These are phyloP conservation scores for Apostasia ramifera DNA, from an alignment of 106 monocot genomes.

Conservation along the genomic window DNA sequence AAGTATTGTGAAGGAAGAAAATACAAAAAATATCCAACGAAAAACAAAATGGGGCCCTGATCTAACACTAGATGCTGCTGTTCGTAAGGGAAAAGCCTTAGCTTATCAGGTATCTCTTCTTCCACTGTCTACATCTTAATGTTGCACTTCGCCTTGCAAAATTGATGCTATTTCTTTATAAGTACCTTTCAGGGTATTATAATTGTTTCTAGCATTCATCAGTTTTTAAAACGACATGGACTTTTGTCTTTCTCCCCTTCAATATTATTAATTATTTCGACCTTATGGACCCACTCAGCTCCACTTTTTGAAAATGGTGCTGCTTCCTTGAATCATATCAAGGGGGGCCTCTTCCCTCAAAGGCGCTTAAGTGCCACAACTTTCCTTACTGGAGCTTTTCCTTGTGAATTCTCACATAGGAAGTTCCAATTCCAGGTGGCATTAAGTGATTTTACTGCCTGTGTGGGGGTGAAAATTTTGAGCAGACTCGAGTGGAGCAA, in stretches of 20 bases:
- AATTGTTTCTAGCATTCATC: no score
- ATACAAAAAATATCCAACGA: slow-evolving; percentile 50
- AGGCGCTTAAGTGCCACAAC: slow-evolving; percentile 9
- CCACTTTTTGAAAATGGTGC: slow-evolving; percentile 5
- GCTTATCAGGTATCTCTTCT: slow-evolving; percentile 76
- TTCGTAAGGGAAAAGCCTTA: slow-evolving; percentile 68
- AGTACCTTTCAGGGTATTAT: no score
- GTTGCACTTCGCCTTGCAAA: no score
- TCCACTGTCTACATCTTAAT: neutral
- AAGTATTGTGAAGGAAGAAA: slow-evolving; percentile 45
- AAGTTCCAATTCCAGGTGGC: slow-evolving; percentile 79
- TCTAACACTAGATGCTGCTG: slow-evolving; percentile 69
- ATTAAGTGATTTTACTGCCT: slow-evolving; percentile 92
- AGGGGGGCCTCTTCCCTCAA: slow-evolving; percentile 8
- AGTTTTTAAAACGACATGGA: no score
- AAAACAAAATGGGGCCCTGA: slow-evolving; percentile 91
- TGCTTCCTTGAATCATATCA: slow-evolving; percentile 10
- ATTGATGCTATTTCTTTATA: no score
- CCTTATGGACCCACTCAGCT: neutral
- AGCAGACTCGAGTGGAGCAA: slow-evolving; percentile 95
- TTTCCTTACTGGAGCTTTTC: slow-evolving; percentile 10
- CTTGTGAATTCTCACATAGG: slow-evolving; percentile 51
- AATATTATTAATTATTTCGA: no score
- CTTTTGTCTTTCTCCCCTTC: no score
- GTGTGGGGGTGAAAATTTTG: slow-evolving; percentile 55